A percentile compares a stretch with the other conserved stretches of the same genome.
Evolutionary conservation across 257 asterid genomes (phyloP).

Genomic region (Fraxinus anomala): DNA sequence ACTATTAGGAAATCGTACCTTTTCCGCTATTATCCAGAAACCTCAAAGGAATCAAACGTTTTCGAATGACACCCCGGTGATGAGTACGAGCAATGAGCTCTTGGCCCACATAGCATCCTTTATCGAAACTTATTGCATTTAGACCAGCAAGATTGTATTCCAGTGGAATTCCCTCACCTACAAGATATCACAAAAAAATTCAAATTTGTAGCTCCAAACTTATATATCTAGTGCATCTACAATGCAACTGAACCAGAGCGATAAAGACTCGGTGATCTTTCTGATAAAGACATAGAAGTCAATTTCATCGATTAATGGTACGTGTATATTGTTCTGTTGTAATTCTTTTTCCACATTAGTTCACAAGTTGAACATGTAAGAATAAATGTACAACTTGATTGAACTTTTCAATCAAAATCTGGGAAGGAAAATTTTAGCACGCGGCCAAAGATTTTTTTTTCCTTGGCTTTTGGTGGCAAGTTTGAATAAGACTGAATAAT

Average conservation of each 20-base stretch:
- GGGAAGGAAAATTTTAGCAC: too few species aligned
- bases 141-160: conserved; percentile 86
- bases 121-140: conserved; percentile 86
- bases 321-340: too few species aligned
- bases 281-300: not conserved
- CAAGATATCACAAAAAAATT: not conserved
- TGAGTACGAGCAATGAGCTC: conserved; percentile 91
- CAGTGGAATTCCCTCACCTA: conserved; percentile 86
- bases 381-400: not conserved
- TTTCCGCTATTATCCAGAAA: conserved; percentile 52
- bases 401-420: not conserved
- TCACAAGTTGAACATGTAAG: too few species aligned
- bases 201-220: not conserved
- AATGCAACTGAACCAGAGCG: not conserved
- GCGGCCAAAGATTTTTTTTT: not conserved
- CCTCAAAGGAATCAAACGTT: conserved; percentile 73
- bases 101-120: conserved; percentile 94
- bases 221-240: not conserved
- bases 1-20: conserved; percentile 41
- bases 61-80: conserved; percentile 86
- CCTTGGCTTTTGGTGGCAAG: too few species aligned
- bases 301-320: not conserved
- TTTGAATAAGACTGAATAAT: too few species aligned
- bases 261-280: not conserved
- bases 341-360: too few species aligned